phyloP scores from a whole-genome alignment of 495 filamentous ascomycete genomes.

The Aspergillus nanangensis region DNA sequence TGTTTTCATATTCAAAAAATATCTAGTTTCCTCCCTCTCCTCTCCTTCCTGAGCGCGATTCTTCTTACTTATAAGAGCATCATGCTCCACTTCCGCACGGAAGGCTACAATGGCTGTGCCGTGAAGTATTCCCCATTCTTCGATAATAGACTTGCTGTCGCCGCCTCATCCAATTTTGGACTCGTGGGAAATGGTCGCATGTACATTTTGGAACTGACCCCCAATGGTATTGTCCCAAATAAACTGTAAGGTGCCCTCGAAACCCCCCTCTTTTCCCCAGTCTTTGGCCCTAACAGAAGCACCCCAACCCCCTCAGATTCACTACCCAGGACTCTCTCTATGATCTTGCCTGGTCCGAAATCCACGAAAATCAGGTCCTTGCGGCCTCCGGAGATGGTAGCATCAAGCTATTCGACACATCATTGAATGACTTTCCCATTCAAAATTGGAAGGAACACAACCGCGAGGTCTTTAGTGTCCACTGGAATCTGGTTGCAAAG shows the following conservation, averaged over 20 bases:
- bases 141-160: constrained; percentile 86
- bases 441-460: constrained; percentile 87
- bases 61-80: not conserved
- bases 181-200: constrained; percentile 93
- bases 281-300: too few relatives aligned
- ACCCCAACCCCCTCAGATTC: constrained; percentile 59
- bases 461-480: constrained; percentile 83
- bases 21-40: not conserved
- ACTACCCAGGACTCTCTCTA: constrained; percentile 97
- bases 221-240: constrained; percentile 75
- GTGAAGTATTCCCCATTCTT: constrained; percentile 98
- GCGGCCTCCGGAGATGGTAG: constrained; percentile 86
- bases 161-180: constrained; percentile 85
- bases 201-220: constrained; percentile 73
- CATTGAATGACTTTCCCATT: constrained; percentile 72
- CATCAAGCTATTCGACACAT: constrained; percentile 88
- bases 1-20: too few relatives aligned
- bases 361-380: constrained; percentile 88
- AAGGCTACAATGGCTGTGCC: constrained; percentile 89
- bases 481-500: constrained; percentile 91
- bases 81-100: constrained; percentile 92
- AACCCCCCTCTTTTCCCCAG: not conserved
- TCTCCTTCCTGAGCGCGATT: not conserved
- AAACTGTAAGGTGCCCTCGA: constrained; percentile 52
- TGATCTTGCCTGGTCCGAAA: constrained; percentile 89